A percentile compares a stretch with the other conserved stretches of the same genome.
Conservation (phyloP, 2,329 filamentous ascomycete species). For the Neonectria sp. region DNA sequence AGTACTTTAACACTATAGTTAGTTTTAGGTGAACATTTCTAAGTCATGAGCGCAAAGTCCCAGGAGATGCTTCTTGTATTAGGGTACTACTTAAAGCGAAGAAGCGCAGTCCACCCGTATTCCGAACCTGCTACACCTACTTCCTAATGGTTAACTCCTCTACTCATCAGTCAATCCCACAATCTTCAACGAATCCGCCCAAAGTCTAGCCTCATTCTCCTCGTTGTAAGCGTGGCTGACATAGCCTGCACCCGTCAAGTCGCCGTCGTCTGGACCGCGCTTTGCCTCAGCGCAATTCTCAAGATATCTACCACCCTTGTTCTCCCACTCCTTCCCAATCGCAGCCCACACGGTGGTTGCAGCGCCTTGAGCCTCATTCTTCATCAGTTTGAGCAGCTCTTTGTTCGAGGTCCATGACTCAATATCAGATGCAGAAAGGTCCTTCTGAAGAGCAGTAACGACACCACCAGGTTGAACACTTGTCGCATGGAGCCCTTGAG, state of each 20-base stretch:
- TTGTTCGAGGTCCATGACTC: not conserved
- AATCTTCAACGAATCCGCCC: conserved; percentile 23
- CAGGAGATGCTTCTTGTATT: no score
- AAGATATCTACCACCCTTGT: conserved; percentile 27
- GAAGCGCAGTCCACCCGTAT: no score
- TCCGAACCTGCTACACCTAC: no score
- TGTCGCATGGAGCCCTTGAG: conserved; percentile 26
- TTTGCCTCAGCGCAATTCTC: conserved; percentile 17
- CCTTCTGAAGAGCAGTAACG: conserved; percentile 6
- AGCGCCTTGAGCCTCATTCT: conserved; percentile 26
- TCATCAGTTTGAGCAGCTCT: not conserved
- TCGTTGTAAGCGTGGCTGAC: conserved; percentile 22
- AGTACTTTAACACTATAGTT: no score
- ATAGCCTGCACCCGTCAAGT: conserved; percentile 9
- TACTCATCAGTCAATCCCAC: no score
- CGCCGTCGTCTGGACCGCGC: conserved; percentile 5
- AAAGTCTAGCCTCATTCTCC: conserved; percentile 23
- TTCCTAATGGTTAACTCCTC: no score
- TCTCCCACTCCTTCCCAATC: conserved; percentile 28
- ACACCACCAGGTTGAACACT: conserved; percentile 37
- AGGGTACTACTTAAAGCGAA: no score
- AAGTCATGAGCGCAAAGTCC: no score
- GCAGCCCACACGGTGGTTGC: conserved; percentile 28
- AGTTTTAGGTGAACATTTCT: no score
- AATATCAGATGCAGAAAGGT: not conserved